Evolutionary conservation across 2,329 filamentous ascomycete species (phyloP).

Genomic region (Diaporthe capsici): DNA sequence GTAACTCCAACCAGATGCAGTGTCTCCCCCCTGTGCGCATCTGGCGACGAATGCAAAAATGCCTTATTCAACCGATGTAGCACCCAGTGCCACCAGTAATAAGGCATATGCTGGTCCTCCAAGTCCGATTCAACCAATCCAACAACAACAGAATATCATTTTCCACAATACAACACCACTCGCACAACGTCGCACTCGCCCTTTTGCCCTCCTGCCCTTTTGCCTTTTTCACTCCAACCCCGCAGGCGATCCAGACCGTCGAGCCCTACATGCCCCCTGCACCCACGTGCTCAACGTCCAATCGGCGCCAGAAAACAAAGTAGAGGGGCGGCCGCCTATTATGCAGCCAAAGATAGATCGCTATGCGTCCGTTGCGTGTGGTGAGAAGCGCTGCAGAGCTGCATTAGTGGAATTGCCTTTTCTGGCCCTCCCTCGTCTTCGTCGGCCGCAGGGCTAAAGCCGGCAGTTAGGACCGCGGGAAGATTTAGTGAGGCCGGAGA

Average conservation of each 20-base stretch:
- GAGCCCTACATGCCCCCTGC: not conserved
- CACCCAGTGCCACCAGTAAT: not conserved
- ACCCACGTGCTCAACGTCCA: not conserved
- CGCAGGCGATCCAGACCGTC: not conserved
- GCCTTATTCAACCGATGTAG: not conserved
- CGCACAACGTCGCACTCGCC: slow-evolving; percentile 1
- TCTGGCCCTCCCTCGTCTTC: not conserved
- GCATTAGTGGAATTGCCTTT: slow-evolving; percentile 9
- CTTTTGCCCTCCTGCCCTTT: not conserved
- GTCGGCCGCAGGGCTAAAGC: not conserved
- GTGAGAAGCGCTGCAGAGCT: not conserved
- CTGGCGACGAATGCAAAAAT: not conserved
- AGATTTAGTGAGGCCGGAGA: not conserved
- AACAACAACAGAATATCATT: not conserved
- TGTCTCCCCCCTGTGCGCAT: not conserved
- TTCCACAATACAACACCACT: not conserved
- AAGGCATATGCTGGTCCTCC: not conserved
- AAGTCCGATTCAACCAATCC: slow-evolving; percentile 21
- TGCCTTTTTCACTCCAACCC: not conserved
- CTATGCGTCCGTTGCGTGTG: not conserved
- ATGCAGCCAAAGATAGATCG: slow-evolving; percentile 22
- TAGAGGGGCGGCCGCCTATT: slow-evolving; percentile 2
- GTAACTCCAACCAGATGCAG: not conserved
- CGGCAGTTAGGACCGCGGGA: slow-evolving; percentile 4
- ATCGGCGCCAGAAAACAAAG: not conserved